phyloP scores from a whole-genome alignment of 768 basidiomycete genomes.

The Podaxis carcinomalis region DNA sequence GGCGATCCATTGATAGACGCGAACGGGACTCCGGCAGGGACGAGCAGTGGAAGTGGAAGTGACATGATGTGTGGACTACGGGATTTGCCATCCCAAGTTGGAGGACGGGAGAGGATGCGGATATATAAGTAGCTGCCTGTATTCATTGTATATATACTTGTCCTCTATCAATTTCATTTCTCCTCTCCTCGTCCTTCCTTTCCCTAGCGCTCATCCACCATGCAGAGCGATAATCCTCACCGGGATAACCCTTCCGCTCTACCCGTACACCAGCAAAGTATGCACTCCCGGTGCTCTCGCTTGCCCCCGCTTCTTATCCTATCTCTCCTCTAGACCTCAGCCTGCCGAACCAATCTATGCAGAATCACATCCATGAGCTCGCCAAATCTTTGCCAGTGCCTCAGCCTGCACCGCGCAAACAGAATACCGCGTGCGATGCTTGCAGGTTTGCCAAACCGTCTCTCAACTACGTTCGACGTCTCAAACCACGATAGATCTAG shows the following conservation, averaged over 20 bases:
- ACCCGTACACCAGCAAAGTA: constrained; percentile 32
- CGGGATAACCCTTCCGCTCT: constrained; percentile 17
- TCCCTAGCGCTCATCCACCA: constrained; percentile 20
- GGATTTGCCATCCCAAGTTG: constrained; percentile 6
- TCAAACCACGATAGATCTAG: constrained; percentile 48
- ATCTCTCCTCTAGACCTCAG: constrained; percentile 42
- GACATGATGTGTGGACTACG: constrained; percentile 5
- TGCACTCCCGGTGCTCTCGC: constrained; percentile 14
- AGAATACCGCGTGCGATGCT: constrained; percentile 92
- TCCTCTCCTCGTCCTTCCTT: constrained; percentile 16
- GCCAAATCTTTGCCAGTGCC: constrained; percentile 81
- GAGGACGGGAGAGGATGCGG: not conserved
- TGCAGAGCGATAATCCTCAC: constrained; percentile 31
- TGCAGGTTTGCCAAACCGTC: constrained; percentile 55
- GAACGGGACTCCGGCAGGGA: not conserved
- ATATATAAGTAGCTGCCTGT: constrained; percentile 13
- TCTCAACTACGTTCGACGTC: constrained; percentile 8
- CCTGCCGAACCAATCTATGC: constrained; percentile 62
- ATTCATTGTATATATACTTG: constrained; percentile 25
- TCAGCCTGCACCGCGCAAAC: constrained; percentile 82
- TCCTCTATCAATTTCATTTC: constrained; percentile 22
- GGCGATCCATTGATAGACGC: not conserved
- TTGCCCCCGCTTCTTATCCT: constrained; percentile 13
- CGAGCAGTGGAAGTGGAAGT: not conserved
- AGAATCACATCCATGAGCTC: constrained; percentile 80